Conservation (phyloP, 2,329 filamentous ascomycete genomes). For the Trichoderma breve region DNA sequence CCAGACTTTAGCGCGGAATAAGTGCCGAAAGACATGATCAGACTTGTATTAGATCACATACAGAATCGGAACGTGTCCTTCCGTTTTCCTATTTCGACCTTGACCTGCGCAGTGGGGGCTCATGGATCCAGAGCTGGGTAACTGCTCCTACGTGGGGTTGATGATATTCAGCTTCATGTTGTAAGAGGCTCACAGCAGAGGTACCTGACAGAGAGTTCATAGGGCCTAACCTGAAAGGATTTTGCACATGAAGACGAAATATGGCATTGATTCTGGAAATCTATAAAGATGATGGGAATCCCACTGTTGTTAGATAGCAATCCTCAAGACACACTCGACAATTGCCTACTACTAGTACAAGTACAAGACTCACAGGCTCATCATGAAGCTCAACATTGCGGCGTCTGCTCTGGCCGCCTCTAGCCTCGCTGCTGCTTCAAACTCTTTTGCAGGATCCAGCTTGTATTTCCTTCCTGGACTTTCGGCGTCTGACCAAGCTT, state of each 20-base stretch:
- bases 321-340: not conserved
- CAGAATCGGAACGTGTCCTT: not conserved
- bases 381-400: not conserved
- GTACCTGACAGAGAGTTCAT: not conserved
- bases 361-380: not conserved
- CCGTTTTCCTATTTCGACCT: not conserved
- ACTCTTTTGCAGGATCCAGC: constrained; percentile 24
- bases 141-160: not conserved
- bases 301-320: not conserved
- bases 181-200: not conserved
- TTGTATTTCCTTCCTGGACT: constrained; percentile 24
- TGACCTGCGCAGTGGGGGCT: not conserved
- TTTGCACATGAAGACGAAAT: not conserved
- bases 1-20: not conserved
- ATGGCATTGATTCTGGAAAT: not conserved
- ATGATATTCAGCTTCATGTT: not conserved
- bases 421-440: not conserved
- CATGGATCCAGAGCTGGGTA: not conserved
- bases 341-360: not conserved
- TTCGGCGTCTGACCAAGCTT: constrained; percentile 22
- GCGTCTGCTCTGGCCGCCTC: constrained; percentile 6
- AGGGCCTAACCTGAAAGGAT: not conserved
- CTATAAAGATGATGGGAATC: not conserved
- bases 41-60: not conserved
- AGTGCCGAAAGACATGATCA: not conserved